These are phyloP conservation scores for Hypoxylon intermedium DNA, from an alignment of 495 filamentous ascomycete genomes.

Conservation along the genomic window DNA sequence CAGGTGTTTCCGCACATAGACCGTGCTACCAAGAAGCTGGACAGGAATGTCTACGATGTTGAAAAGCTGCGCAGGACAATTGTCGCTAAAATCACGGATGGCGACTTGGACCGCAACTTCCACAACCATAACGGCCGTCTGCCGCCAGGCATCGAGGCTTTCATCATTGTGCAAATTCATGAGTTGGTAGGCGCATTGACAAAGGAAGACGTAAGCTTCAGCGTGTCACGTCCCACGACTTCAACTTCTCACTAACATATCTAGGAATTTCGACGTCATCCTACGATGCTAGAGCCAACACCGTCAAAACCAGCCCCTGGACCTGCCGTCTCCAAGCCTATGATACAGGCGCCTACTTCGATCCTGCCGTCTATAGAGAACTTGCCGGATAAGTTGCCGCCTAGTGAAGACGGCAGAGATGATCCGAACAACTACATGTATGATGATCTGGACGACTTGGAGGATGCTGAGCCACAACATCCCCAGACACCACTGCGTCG, in stretches of 20 bases:
- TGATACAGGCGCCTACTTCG: background rate
- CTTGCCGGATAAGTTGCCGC: background rate
- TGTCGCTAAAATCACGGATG: slow-evolving; percentile 29
- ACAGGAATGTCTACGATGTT: slow-evolving; percentile 30
- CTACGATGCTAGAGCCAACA: background rate
- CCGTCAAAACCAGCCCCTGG: background rate
- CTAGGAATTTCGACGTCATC: slow-evolving; percentile 22
- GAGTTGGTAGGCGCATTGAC: slow-evolving; percentile 23
- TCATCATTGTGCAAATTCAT: slow-evolving; percentile 23
- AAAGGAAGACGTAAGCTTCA: slow-evolving; percentile 24
- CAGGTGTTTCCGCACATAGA: slow-evolving; percentile 51
- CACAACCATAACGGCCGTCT: slow-evolving; percentile 27
- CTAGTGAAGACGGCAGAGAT: background rate
- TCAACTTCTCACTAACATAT: slow-evolving; percentile 4
- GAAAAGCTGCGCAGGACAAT: slow-evolving; percentile 37
- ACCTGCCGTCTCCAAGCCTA: background rate
- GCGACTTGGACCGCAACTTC: slow-evolving; percentile 34
- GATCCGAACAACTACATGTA: background rate
- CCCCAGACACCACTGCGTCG: background rate
- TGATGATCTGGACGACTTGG: background rate
- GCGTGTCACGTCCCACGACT: background rate
- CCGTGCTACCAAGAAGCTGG: slow-evolving; percentile 18
- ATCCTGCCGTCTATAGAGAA: slow-evolving; percentile 25
- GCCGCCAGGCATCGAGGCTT: slow-evolving; percentile 14
- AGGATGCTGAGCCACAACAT: background rate